phyloP scores from a whole-genome alignment of 768 basidiomycete genomes.

The Termitomyces sp. region DNA sequence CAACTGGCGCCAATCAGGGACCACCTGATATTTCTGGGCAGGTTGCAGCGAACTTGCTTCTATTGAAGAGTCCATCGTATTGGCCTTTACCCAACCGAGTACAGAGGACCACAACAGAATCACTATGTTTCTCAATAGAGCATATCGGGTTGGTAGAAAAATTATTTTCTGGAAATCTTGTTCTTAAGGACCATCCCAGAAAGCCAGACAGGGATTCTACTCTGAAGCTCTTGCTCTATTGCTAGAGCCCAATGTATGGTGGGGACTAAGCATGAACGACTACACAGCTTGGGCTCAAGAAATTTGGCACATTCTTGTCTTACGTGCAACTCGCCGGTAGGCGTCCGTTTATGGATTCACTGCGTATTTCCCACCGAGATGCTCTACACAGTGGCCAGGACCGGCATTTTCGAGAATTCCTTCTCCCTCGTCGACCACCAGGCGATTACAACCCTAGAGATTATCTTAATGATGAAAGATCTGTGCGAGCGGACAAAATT shows the following conservation, averaged over 20 bases:
- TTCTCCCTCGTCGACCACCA: constrained; percentile 55
- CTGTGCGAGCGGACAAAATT: constrained; percentile 35
- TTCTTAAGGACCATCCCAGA: constrained; percentile 29
- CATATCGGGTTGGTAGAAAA: constrained; percentile 50
- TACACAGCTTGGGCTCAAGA: constrained; percentile 71
- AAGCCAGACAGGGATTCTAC: constrained; percentile 66
- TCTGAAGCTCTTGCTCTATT: constrained; percentile 56
- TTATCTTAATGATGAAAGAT: constrained; percentile 44
- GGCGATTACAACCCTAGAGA: constrained; percentile 50
- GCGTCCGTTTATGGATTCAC: constrained; percentile 30
- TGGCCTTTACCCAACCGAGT: constrained; percentile 57
- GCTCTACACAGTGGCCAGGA: constrained; percentile 49
- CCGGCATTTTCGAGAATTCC: constrained; percentile 59
- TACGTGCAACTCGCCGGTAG: constrained; percentile 71
- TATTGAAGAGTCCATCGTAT: constrained; percentile 66
- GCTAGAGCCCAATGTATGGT: constrained; percentile 68
- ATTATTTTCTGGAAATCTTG: background rate
- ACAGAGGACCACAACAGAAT: constrained; percentile 59
- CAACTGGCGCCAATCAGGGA: background rate
- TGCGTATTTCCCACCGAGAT: background rate
- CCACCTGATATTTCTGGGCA: constrained; percentile 19
- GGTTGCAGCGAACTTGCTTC: constrained; percentile 63
- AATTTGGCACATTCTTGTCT: constrained; percentile 71
- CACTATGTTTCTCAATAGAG: constrained; percentile 56
- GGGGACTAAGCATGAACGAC: constrained; percentile 55